Conservation (phyloP, 2,329 filamentous ascomycete species). For the Phyllosticta ampelicida region DNA sequence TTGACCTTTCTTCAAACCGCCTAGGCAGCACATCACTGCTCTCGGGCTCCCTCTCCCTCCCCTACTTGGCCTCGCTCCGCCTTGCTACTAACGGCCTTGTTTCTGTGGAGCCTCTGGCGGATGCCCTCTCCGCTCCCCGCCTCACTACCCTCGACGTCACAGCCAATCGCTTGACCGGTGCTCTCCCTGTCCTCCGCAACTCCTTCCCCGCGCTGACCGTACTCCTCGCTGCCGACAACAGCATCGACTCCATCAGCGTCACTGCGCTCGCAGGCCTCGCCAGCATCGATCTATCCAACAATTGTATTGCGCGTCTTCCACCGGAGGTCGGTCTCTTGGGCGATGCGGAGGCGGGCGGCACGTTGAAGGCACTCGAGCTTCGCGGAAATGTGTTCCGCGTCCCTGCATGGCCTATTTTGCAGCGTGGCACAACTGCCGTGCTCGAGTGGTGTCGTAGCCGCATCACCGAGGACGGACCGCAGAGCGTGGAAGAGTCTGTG, state of each 20-base stretch:
- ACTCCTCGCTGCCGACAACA: conserved; percentile 69
- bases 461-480: not conserved
- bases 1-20: conserved; percentile 72
- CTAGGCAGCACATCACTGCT: conserved; percentile 42
- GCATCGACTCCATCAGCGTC: conserved; percentile 60
- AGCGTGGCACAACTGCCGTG: conserved; percentile 77
- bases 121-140: conserved; percentile 58
- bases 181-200: conserved; percentile 55
- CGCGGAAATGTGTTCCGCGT: conserved; percentile 81
- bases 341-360: conserved; percentile 29
- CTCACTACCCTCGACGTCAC: conserved; percentile 72
- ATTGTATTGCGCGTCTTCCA: conserved; percentile 73
- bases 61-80: conserved; percentile 66
- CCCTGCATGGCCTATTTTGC: conserved; percentile 70
- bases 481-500: not conserved
- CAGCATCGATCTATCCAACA: conserved; percentile 70
- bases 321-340: conserved; percentile 70
- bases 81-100: conserved; percentile 64
- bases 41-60: conserved; percentile 49
- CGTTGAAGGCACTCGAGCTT: conserved; percentile 59
- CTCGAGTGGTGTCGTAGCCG: conserved; percentile 49
- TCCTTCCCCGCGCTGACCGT: conserved; percentile 60
- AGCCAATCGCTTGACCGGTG: conserved; percentile 62
- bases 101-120: conserved; percentile 54
- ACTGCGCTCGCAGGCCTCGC: conserved; percentile 64